Percentiles rank a stretch among this genome's conserved stretches.
phyloP scores from a whole-genome alignment of 148 eudicot genomes.

The Rhododendron henanense region DNA sequence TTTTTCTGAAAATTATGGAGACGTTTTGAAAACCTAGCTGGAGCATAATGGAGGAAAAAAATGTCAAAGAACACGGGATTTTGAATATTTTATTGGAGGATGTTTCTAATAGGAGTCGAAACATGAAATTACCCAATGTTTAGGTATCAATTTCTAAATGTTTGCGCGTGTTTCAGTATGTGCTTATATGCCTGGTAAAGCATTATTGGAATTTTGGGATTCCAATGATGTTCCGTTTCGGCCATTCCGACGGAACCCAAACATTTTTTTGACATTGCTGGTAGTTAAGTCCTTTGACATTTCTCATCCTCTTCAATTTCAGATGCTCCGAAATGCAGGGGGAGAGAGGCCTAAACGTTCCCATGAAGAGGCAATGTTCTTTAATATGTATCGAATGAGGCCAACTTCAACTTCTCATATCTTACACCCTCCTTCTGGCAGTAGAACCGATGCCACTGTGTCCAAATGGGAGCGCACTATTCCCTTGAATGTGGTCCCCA shows the following conservation, averaged over 20 bases:
- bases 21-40: background rate
- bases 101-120: background rate
- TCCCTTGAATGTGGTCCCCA: slow-evolving; percentile 38
- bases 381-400: slow-evolving; percentile 39
- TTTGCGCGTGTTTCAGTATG: background rate
- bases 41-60: background rate
- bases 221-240: background rate
- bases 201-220: background rate
- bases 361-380: slow-evolving; percentile 40
- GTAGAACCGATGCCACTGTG: slow-evolving; percentile 31
- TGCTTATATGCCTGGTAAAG: background rate
- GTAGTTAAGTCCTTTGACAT: slow-evolving; percentile 15
- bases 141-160: background rate
- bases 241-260: background rate
- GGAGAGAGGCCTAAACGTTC: slow-evolving; percentile 44
- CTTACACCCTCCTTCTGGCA: slow-evolving; percentile 32
- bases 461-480: slow-evolving; percentile 49
- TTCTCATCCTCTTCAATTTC: slow-evolving; percentile 20
- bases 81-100: background rate
- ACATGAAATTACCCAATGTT: background rate
- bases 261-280: background rate
- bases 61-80: background rate
- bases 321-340: slow-evolving; percentile 57
- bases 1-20: background rate
- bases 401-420: slow-evolving; percentile 42